These are phyloP conservation scores for Solanum chilense DNA, from an alignment of 257 asterid species.

Conservation along the genomic window DNA sequence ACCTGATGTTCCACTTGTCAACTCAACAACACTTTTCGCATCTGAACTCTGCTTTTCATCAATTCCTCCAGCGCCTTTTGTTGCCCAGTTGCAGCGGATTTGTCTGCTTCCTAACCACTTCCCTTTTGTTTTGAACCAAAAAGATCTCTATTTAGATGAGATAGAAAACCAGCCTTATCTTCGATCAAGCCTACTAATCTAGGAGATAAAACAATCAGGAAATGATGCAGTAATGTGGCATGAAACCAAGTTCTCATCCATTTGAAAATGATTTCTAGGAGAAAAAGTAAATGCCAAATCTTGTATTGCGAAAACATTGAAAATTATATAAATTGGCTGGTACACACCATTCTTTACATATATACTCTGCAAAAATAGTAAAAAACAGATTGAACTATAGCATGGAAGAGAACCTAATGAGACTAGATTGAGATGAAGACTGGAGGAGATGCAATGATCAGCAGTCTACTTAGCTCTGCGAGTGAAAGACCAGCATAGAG, in stretches of 20 bases:
- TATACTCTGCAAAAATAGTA: neutral
- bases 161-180: neutral
- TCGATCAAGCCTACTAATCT: neutral
- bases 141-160: neutral
- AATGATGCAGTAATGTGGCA: neutral
- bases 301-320: neutral
- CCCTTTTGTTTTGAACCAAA: slow-evolving; percentile 24
- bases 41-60: slow-evolving; percentile 55
- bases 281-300: neutral
- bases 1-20: slow-evolving; percentile 59
- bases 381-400: neutral
- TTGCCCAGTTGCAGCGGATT: slow-evolving; percentile 88
- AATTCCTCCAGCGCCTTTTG: slow-evolving; percentile 57
- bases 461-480: neutral
- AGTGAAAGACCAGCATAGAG: neutral
- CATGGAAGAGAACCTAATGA: neutral
- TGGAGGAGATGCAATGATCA: neutral
- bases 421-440: neutral
- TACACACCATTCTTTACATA: neutral
- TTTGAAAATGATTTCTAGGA: neutral
- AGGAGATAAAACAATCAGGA: neutral
- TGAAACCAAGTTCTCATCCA: neutral
- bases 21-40: slow-evolving; percentile 44
- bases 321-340: neutral
- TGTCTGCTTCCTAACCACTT: slow-evolving; percentile 88